phyloP scores from a whole-genome alignment of 176 grass and related monocot species.

The Carex parvula region DNA sequence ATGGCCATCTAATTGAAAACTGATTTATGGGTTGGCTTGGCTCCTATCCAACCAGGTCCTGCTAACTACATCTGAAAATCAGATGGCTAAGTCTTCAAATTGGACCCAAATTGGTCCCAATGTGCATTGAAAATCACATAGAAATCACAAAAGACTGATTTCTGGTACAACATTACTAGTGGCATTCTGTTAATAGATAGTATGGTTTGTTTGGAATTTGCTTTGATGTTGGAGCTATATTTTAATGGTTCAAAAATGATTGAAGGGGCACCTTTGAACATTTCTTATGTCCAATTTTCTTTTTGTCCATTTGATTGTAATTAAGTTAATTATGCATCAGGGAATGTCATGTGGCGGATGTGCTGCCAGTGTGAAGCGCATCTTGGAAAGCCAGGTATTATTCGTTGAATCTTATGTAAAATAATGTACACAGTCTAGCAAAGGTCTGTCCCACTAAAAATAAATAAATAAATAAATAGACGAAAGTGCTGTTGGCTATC shows the following conservation, averaged over 20 bases:
- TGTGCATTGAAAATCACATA: too few relatives aligned
- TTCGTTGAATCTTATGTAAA: neutral
- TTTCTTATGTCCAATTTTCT: neutral
- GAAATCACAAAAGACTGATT: neutral
- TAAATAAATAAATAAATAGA: too few relatives aligned
- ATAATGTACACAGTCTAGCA: slow-evolving; percentile 3
- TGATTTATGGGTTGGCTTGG: too few relatives aligned
- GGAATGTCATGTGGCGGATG: slow-evolving; percentile 97
- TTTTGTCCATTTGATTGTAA: slow-evolving; percentile 10
- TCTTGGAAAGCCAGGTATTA: slow-evolving; percentile 83
- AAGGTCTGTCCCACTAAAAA: neutral
- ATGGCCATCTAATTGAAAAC: neutral
- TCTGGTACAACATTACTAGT: neutral
- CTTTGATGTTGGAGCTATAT: neutral
- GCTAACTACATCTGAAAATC: neutral
- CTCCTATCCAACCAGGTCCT: too few relatives aligned
- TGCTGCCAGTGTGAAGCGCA: slow-evolving; percentile 82
- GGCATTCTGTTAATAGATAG: neutral
- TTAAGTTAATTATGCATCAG: slow-evolving; percentile 46
- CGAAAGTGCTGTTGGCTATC: neutral
- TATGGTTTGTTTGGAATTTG: neutral
- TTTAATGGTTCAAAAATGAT: neutral
- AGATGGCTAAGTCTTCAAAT: neutral
- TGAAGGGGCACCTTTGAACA: neutral
- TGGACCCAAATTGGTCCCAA: too few relatives aligned